A percentile compares a stretch with the other conserved stretches of the same genome.
These are phyloP conservation scores for Vachellia pachyceras DNA, from an alignment of 306 rosid genomes.

Conservation along the genomic window DNA sequence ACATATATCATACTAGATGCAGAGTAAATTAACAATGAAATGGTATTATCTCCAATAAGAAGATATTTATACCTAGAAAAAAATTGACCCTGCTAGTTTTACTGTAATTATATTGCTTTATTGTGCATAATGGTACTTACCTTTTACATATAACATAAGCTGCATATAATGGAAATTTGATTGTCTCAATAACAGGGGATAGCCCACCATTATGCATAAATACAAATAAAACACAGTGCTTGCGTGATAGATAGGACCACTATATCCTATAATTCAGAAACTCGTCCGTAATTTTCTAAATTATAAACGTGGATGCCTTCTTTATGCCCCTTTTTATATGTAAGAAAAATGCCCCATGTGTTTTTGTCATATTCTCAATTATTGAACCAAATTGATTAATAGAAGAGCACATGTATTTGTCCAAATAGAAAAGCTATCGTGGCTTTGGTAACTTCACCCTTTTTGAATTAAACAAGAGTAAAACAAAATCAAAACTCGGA, in stretches of 20 bases:
- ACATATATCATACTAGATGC: no score
- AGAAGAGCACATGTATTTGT: background rate
- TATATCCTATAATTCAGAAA: constrained; percentile 36
- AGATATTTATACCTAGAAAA: no score
- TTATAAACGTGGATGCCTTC: background rate
- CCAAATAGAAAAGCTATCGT: constrained; percentile 19
- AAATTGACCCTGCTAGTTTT: background rate
- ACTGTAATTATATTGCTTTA: background rate
- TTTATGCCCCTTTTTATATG: no score
- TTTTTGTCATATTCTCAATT: constrained; percentile 36
- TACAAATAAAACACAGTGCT: constrained; percentile 21
- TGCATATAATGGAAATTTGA: background rate
- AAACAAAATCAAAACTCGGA: background rate
- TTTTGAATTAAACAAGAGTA: background rate
- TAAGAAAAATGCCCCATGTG: background rate
- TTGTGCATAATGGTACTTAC: background rate
- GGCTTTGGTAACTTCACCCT: background rate
- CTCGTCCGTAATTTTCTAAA: constrained; percentile 39
- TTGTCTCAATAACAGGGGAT: background rate
- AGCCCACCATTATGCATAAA: constrained; percentile 33
- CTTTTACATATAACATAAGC: background rate
- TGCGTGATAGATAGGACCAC: constrained; percentile 34
- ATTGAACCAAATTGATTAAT: background rate
- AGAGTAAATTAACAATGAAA: no score
- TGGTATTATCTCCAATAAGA: no score